phyloP scores from a whole-genome alignment of 495 filamentous ascomycete genomes.

The Aspergillus affinis region DNA sequence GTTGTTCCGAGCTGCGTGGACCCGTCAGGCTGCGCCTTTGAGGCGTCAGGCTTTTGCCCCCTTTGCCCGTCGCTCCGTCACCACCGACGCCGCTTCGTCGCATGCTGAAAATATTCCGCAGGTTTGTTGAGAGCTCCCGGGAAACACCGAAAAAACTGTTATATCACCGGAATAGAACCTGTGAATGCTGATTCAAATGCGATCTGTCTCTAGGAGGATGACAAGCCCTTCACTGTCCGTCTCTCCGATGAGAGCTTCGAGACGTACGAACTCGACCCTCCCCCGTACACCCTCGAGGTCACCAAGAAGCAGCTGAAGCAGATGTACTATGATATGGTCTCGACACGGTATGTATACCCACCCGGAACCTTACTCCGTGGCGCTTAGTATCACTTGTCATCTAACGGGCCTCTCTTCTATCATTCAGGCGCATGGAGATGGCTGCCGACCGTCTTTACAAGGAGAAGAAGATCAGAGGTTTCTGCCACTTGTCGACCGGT shows the following conservation, averaged over 20 bases:
- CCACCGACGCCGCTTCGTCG: constrained; percentile 89
- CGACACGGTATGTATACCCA: constrained; percentile 65
- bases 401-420: constrained; percentile 9
- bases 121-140: constrained; percentile 63
- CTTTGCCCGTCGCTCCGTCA: constrained; percentile 71
- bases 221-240: constrained; percentile 87
- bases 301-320: constrained; percentile 97
- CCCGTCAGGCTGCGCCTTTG: constrained; percentile 50
- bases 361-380: constrained; percentile 6
- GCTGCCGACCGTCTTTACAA: constrained; percentile 97
- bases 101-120: constrained; percentile 75
- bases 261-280: constrained; percentile 97
- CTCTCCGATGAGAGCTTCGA: constrained; percentile 98
- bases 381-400: constrained; percentile 2
- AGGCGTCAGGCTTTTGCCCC: constrained; percentile 55
- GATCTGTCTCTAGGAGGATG: constrained; percentile 68
- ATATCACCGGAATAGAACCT: constrained; percentile 4
- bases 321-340: constrained; percentile 98
- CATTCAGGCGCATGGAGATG: constrained; percentile 94
- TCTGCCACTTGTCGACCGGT: constrained; percentile 97
- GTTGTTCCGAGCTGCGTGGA: constrained; percentile 46
- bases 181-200: constrained; percentile 29
- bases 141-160: constrained; percentile 27
- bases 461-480: constrained; percentile 99
- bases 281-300: constrained; percentile 82